Evolutionary conservation across 768 basidiomycete genomes (phyloP).

Genomic region (Lyophyllum semitale): DNA sequence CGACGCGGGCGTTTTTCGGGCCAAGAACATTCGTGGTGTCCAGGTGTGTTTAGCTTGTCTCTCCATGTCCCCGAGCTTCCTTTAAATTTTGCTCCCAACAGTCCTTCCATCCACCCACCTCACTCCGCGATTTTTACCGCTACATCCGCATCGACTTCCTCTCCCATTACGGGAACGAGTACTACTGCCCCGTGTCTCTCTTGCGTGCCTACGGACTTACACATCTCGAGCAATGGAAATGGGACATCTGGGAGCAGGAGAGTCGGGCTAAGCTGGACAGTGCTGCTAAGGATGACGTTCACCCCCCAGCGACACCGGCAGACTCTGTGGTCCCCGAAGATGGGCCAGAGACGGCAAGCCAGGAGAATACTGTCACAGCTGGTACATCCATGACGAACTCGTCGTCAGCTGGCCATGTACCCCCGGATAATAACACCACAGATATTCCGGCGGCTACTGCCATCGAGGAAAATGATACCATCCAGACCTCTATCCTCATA

Average conservation of each 20-base stretch:
- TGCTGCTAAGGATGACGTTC: slow-evolving; percentile 27
- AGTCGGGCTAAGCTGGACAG: slow-evolving; percentile 51
- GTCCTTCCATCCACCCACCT: slow-evolving; percentile 79
- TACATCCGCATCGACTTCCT: slow-evolving; percentile 94
- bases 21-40: slow-evolving; percentile 89
- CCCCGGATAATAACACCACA: not conserved
- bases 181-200: slow-evolving; percentile 92
- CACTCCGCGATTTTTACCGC: slow-evolving; percentile 84
- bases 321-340: not conserved
- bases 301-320: slow-evolving; percentile 4
- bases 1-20: slow-evolving; percentile 74
- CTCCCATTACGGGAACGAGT: slow-evolving; percentile 92
- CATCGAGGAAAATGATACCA: not conserved
- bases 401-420: not conserved
- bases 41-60: slow-evolving; percentile 59
- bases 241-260: slow-evolving; percentile 81
- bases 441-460: not conserved
- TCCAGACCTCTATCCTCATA: not conserved
- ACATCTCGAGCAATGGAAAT: slow-evolving; percentile 95
- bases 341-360: not conserved
- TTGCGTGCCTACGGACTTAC: slow-evolving; percentile 94
- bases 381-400: not conserved
- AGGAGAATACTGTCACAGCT: not conserved
- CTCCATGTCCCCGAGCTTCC: not conserved
- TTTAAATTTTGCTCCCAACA: slow-evolving; percentile 23